Evolutionary conservation across 75 land plant genomes (phyloP).

Genomic region (Cunninghamia lanceolata): DNA sequence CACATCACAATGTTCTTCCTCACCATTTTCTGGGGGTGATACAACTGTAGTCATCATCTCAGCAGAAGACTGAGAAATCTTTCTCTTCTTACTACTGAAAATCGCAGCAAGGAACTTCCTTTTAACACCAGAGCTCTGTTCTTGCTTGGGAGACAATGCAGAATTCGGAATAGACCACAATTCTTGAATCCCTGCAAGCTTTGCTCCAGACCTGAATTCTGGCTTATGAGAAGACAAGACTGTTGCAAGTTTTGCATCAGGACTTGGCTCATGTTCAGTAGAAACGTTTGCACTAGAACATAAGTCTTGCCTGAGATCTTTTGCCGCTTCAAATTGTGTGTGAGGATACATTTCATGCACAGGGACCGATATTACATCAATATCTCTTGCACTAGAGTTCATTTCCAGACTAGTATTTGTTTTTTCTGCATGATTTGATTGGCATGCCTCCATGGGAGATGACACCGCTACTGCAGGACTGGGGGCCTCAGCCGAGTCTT

Average conservation of each 20-base stretch:
- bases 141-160: conserved; percentile 7
- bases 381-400: background rate
- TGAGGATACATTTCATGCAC: background rate
- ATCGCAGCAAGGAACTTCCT: conserved; percentile 66
- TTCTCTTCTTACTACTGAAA: conserved; percentile 70
- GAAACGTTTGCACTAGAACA: background rate
- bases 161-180: conserved; percentile 12
- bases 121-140: conserved; percentile 20
- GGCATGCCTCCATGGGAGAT: background rate
- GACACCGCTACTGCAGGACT: background rate
- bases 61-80: conserved; percentile 48
- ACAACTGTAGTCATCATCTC: conserved; percentile 54
- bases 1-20: conserved; percentile 39
- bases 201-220: background rate
- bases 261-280: background rate
- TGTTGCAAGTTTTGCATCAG: background rate
- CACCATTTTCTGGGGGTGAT: conserved; percentile 30
- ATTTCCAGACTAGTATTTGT: background rate
- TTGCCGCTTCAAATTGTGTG: background rate
- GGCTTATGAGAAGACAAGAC: background rate
- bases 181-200: background rate
- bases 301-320: background rate
- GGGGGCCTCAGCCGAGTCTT: background rate
- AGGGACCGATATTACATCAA: background rate
- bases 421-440: background rate